phyloP scores from a whole-genome alignment of 768 basidiomycete species.

The Lyophyllum decastes region DNA sequence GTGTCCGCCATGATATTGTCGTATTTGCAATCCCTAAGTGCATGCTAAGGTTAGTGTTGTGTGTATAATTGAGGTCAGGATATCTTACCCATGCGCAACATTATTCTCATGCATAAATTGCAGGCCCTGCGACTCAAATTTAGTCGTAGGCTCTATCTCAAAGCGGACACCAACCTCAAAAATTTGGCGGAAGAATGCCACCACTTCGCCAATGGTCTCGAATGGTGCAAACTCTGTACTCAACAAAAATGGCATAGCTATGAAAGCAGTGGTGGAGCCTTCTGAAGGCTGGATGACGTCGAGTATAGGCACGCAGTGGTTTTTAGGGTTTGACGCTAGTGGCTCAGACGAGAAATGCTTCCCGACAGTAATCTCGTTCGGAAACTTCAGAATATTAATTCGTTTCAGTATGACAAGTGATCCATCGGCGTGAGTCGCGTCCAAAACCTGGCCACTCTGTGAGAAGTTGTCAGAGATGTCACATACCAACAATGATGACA shows the following conservation, averaged over 20 bases:
- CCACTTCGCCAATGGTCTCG: constrained; percentile 28
- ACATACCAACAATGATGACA: too few relatives aligned
- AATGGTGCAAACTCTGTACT: constrained; percentile 19
- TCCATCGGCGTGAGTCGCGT: constrained; percentile 32
- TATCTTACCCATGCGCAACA: constrained; percentile 31
- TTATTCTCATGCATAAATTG: constrained; percentile 34
- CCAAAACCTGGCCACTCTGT: constrained; percentile 19
- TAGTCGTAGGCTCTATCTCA: constrained; percentile 1
- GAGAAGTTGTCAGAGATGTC: too few relatives aligned
- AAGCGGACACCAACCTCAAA: constrained; percentile 29
- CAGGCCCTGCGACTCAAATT: constrained; percentile 23
- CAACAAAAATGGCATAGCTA: constrained; percentile 27
- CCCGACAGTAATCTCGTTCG: constrained; percentile 29
- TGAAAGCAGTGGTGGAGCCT: constrained; percentile 11
- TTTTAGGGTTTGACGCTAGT: constrained; percentile 22
- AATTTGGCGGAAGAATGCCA: constrained; percentile 31
- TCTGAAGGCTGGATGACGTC: constrained; percentile 19
- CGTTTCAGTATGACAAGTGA: constrained; percentile 27
- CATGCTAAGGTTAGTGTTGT: background rate
- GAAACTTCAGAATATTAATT: constrained; percentile 8
- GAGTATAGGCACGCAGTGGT: constrained; percentile 32
- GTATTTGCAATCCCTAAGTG: constrained; percentile 15
- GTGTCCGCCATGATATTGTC: constrained; percentile 21
- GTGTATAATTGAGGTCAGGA: background rate
- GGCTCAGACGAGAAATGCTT: constrained; percentile 18